Percentiles rank a stretch among this genome's conserved stretches.
Evolutionary conservation across 2,329 filamentous ascomycete species (phyloP).

Genomic region (Penicillium sclerotiorum): DNA sequence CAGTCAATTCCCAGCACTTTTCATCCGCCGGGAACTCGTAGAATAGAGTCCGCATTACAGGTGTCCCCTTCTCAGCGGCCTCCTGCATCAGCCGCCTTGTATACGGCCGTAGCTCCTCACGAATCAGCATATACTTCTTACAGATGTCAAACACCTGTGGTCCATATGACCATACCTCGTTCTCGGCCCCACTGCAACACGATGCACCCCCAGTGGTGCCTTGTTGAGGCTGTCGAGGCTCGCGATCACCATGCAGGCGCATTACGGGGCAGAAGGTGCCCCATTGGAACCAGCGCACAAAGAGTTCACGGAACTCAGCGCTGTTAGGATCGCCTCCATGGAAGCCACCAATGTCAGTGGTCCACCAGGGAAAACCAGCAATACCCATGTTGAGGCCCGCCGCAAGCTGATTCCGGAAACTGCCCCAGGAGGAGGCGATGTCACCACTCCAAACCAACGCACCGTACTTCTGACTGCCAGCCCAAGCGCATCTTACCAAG

Average conservation of each 20-base stretch:
- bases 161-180: not conserved
- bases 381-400: not conserved
- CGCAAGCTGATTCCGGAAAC: not conserved
- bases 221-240: not conserved
- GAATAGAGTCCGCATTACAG: not conserved
- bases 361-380: not conserved
- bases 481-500: not conserved
- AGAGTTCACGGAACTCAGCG: not conserved
- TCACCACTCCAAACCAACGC: not conserved
- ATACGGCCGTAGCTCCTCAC: not conserved
- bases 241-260: not conserved
- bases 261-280: not conserved
- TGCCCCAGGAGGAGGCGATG: not conserved
- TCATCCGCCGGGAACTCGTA: not conserved
- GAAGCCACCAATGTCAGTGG: not conserved
- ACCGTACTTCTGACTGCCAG: not conserved
- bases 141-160: not conserved
- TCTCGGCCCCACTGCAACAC: not conserved
- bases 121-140: not conserved
- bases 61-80: not conserved
- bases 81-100: not conserved
- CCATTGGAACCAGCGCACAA: not conserved
- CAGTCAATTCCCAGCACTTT: not conserved
- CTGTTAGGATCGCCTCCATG: not conserved
- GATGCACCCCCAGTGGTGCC: not conserved